A percentile compares a stretch with the other conserved stretches of the same genome.
phyloP scores from a whole-genome alignment of 306 rosid genomes.

The Casuarina cunninghamiana region DNA sequence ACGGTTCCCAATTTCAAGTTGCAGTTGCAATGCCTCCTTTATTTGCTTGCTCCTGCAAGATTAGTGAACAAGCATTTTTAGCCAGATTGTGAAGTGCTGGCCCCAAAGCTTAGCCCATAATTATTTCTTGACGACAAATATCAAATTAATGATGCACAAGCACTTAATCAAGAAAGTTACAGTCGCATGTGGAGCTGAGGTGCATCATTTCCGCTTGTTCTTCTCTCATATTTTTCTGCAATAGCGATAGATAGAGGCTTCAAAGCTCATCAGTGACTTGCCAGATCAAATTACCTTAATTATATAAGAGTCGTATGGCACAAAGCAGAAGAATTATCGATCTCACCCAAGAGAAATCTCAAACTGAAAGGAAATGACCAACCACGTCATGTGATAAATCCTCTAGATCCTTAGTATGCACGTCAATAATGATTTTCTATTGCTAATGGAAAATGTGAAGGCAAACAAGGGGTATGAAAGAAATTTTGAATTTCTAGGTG shows the following conservation, averaged over 20 bases:
- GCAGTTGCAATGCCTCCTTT: conserved; percentile 40
- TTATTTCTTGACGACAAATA: neutral
- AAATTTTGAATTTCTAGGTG: too few relatives aligned
- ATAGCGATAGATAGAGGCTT: neutral
- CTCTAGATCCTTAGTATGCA: too few relatives aligned
- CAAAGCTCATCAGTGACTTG: neutral
- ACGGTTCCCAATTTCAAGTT: conserved; percentile 38
- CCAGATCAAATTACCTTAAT: too few relatives aligned
- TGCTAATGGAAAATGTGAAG: too few relatives aligned
- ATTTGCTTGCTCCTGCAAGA: conserved; percentile 39
- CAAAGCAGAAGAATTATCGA: too few relatives aligned
- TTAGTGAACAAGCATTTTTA: neutral
- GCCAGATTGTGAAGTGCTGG: neutral
- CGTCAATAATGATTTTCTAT: too few relatives aligned
- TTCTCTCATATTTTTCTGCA: neutral
- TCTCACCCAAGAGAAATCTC: too few relatives aligned
- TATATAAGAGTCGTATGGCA: too few relatives aligned
- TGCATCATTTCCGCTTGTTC: neutral
- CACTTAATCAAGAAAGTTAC: neutral
- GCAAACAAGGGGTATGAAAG: too few relatives aligned
- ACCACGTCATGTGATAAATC: too few relatives aligned
- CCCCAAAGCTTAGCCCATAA: too few relatives aligned
- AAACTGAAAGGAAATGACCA: too few relatives aligned
- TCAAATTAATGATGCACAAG: neutral
- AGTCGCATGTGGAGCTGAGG: neutral